Evolutionary conservation across 805 yeast species (phyloP), one percentile per base, ranked within the genome.

Genomic region (Cyberlindnera maritima): DNA sequence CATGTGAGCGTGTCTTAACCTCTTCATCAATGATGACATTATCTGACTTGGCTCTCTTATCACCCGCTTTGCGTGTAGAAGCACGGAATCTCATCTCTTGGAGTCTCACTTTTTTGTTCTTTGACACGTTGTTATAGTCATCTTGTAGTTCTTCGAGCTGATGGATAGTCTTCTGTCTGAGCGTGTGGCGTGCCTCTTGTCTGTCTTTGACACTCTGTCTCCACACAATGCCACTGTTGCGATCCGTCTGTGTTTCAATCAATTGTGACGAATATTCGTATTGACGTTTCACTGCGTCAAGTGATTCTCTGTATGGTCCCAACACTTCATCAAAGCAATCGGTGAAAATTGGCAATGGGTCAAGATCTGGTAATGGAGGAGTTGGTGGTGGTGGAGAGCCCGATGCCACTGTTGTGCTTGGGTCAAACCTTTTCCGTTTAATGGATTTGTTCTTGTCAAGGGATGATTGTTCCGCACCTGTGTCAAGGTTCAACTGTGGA

Each of bases 181-280:
- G 17, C 6, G 11, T 12, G 25, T 43, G 41, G 25, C 56, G 54
- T 1, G 41, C 33, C 2, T 53, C 56, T 8, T 52, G 48, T 32
- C 50, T 45, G 21, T 53, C 54, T 21, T 55, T 54, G 8, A 47
- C 35, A 28, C 50, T 47, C 36, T 57, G 60, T 35, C 52, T 50
- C 65, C 65, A 62, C 4, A 50, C 41, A 2, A 58, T 25, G 4
- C 55, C 58, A 2, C 49, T 39, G 11, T 55, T 49, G 11, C 40
- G 37, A 18, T 43, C 45, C 4, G 61, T 44, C 3, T 52, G 42
- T 3, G 42, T 32, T 32, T 59, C 62, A 25, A 57, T 51, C 25
- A 60, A 26, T 7, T 49, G 47, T 1, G 58, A 46, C 2, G 53
- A 54, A 29, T 57, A 57, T 5, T 55, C 41, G 19, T 49, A 55